Percentiles rank a stretch among this genome's conserved stretches.
Conservation (phyloP, 176 grass and related monocot genomes). For the Chrysopogon serrulatus region DNA sequence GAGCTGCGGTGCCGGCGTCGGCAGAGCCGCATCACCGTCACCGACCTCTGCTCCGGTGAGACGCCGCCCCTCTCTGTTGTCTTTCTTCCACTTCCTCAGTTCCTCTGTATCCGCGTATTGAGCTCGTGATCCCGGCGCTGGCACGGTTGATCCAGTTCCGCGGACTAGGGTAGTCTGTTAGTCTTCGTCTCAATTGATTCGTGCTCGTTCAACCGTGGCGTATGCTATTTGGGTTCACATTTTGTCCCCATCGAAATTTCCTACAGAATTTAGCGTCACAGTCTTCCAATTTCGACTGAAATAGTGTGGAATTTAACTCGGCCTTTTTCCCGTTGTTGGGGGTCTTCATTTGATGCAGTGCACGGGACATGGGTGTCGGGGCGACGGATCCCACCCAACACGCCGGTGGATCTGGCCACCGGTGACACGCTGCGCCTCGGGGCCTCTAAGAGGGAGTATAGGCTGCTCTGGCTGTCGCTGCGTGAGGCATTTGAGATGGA, state of each 20-base stretch:
- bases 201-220: not conserved
- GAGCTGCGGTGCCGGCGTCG: conserved; percentile 30
- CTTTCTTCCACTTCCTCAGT: not conserved
- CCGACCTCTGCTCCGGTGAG: conserved; percentile 68
- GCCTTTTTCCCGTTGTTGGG: not conserved
- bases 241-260: not conserved
- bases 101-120: not conserved
- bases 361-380: conserved; percentile 94
- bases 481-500: conserved; percentile 67
- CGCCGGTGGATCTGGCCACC: conserved; percentile 43
- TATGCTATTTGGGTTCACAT: not conserved
- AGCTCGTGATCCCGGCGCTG: not conserved
- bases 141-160: not conserved
- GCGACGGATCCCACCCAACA: conserved; percentile 54
- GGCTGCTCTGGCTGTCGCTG: conserved; percentile 72
- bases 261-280: not conserved
- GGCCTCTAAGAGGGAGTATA: conserved; percentile 70
- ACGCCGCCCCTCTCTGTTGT: not conserved
- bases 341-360: conserved; percentile 38
- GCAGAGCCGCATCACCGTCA: conserved; percentile 48
- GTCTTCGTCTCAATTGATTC: too few relatives aligned
- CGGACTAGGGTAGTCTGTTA: not conserved
- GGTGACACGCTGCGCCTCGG: conserved; percentile 70
- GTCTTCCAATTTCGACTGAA: not conserved
- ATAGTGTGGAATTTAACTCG: not conserved